Conservation (phyloP, 306 rosid species). For the Cercis canadensis region DNA sequence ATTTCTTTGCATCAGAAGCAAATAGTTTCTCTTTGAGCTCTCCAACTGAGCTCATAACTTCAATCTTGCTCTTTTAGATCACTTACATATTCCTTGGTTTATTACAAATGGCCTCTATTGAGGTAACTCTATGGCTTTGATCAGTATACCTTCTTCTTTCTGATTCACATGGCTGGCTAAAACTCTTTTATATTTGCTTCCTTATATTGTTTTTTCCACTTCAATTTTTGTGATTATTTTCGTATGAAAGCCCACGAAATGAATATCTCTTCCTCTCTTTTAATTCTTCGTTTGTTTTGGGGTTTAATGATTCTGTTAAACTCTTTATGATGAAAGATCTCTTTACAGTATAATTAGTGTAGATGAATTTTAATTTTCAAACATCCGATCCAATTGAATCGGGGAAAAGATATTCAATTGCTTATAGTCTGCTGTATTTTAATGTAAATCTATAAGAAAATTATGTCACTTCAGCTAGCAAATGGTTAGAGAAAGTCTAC, state of each 20-base stretch:
- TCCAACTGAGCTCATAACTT: background rate
- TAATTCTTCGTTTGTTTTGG: background rate
- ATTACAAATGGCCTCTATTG: slow-evolving; percentile 66
- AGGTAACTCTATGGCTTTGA: slow-evolving; percentile 47
- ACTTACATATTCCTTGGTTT: slow-evolving; percentile 13
- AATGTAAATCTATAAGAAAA: background rate
- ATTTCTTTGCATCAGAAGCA: slow-evolving; percentile 41
- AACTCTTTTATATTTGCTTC: background rate
- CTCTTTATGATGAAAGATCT: no score
- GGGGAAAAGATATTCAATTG: background rate
- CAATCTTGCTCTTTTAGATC: slow-evolving; percentile 19
- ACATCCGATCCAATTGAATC: background rate
- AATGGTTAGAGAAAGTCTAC: background rate
- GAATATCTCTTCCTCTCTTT: background rate
- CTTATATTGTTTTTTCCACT: background rate
- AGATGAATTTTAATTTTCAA: no score
- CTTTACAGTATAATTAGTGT: no score
- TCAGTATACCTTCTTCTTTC: background rate
- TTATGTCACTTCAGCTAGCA: background rate
- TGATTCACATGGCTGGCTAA: slow-evolving; percentile 12
- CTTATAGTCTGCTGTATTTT: background rate
- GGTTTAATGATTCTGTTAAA: no score
- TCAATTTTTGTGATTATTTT: background rate
- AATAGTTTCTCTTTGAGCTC: slow-evolving; percentile 16
- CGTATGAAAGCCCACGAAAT: background rate